phyloP scores from a whole-genome alignment of 1,284 basidiomycete species.

The Xerocomus nothofagi region DNA sequence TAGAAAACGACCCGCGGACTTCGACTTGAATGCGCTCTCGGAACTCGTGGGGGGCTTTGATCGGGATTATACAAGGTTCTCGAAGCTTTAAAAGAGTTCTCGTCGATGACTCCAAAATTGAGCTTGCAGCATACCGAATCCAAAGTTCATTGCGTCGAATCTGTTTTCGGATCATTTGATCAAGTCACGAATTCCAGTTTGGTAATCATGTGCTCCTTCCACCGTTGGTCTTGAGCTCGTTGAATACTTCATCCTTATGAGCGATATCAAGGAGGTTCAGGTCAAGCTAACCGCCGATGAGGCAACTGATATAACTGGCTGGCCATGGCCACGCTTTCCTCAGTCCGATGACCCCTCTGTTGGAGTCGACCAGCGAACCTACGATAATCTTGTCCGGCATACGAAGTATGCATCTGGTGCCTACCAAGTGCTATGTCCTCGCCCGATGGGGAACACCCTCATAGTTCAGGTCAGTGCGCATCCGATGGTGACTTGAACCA shows the following conservation, averaged over 20 bases:
- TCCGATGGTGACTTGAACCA: neutral
- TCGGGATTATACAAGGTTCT: no score
- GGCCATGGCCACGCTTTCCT: constrained; percentile 25
- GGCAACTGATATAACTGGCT: neutral
- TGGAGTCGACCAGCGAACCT: constrained; percentile 32
- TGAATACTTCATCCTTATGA: neutral
- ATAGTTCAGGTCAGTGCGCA: constrained; percentile 34
- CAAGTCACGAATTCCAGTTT: no score
- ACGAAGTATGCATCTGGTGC: constrained; percentile 46
- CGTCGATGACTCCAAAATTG: no score
- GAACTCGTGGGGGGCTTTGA: no score
- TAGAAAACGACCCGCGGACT: no score
- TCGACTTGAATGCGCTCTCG: no score
- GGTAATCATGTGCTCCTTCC: neutral
- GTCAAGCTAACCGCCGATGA: neutral
- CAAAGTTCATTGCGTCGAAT: no score
- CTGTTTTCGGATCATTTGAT: no score
- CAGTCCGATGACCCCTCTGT: constrained; percentile 21
- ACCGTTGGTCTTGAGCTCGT: neutral
- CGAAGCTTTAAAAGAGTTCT: no score
- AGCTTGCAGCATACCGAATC: no score
- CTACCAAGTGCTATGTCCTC: constrained; percentile 40
- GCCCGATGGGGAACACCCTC: constrained; percentile 43
- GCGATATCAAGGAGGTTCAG: neutral
- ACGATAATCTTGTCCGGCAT: constrained; percentile 41